phyloP scores from a whole-genome alignment of 2,329 filamentous ascomycete genomes.

The Pseudogymnoascus sp. region DNA sequence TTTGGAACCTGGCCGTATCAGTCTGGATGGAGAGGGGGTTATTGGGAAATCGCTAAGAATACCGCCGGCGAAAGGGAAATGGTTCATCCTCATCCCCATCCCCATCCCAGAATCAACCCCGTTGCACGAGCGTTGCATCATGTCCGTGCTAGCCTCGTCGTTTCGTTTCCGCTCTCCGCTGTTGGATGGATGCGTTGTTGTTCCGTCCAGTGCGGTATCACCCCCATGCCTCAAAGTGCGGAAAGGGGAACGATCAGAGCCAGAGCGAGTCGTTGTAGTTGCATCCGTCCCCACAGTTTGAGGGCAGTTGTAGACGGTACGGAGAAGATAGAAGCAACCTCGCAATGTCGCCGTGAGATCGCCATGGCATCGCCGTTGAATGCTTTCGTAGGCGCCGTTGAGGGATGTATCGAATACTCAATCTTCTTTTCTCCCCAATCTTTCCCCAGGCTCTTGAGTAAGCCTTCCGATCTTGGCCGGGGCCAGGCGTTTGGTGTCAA shows the following conservation, averaged over 20 bases:
- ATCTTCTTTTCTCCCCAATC: not conserved
- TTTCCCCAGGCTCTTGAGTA: not conserved
- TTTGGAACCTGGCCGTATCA: not conserved
- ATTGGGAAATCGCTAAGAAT: constrained; percentile 19
- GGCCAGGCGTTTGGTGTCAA: not conserved
- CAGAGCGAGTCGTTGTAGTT: not conserved
- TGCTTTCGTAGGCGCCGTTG: not conserved
- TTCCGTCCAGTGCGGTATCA: not conserved
- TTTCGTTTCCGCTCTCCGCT: not conserved
- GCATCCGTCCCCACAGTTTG: not conserved
- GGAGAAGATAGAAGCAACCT: not conserved
- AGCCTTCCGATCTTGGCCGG: constrained; percentile 1
- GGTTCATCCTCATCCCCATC: constrained; percentile 29
- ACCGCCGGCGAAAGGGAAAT: constrained; percentile 26
- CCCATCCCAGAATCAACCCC: constrained; percentile 17
- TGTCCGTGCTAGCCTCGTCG: not conserved
- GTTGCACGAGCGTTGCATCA: not conserved
- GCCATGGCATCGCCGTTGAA: not conserved
- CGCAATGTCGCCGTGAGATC: not conserved
- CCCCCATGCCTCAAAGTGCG: not conserved
- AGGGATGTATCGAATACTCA: not conserved
- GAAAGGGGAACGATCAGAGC: not conserved
- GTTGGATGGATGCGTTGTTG: not conserved
- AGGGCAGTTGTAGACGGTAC: not conserved
- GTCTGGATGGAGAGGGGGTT: not conserved